phyloP scores from a whole-genome alignment of 129 eudicot species.

The Chrysanthemum makinoi region DNA sequence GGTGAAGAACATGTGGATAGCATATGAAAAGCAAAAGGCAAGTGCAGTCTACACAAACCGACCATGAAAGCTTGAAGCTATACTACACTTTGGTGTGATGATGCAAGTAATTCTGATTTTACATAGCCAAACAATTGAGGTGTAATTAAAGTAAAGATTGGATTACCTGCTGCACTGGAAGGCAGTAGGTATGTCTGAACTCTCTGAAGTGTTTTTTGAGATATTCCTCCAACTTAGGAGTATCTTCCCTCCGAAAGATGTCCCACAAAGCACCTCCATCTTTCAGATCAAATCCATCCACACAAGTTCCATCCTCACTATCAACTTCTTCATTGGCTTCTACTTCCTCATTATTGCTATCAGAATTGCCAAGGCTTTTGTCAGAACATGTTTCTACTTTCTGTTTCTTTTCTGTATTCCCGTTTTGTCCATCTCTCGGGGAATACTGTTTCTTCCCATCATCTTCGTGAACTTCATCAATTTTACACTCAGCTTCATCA shows the following conservation, averaged over 20 bases:
- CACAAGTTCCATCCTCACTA: constrained; percentile 14
- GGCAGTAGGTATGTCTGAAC: constrained; percentile 50
- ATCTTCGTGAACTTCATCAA: constrained; percentile 2
- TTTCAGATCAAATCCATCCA: constrained; percentile 23
- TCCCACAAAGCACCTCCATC: constrained; percentile 77
- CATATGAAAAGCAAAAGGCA: no score
- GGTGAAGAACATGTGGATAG: no score
- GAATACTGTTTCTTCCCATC: constrained; percentile 11
- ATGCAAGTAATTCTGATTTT: not conserved
- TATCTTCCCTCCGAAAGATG: constrained; percentile 68
- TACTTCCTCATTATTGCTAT: constrained; percentile 13
- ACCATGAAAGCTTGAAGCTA: not conserved
- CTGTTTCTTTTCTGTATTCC: not conserved
- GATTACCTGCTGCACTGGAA: constrained; percentile 45
- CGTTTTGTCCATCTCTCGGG: not conserved
- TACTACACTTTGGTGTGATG: not conserved
- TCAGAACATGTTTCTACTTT: not conserved
- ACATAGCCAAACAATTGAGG: not conserved
- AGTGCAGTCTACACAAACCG: not conserved
- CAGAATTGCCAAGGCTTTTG: not conserved
- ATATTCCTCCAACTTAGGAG: constrained; percentile 60
- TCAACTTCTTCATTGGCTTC: constrained; percentile 14
- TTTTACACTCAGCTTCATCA: constrained; percentile 15
- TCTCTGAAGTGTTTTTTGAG: constrained; percentile 50
- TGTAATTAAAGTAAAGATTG: not conserved